These are phyloP conservation scores for Xylaria palmicola DNA, from an alignment of 495 filamentous ascomycete species.

Conservation along the genomic window DNA sequence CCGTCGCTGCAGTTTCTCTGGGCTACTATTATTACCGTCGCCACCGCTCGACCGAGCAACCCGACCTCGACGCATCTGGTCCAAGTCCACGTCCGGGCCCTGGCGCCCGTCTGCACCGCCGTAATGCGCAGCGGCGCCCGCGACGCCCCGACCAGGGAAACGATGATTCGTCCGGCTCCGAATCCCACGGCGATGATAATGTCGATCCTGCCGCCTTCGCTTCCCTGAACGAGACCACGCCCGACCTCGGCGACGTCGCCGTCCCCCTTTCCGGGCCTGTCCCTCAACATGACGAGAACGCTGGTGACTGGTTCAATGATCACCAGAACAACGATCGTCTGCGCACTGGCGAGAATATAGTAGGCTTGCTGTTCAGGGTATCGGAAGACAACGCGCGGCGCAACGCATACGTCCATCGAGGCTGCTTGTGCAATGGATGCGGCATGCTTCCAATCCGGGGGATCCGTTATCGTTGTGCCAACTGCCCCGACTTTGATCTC, in stretches of 20 bases:
- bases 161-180: slow-evolving; percentile 35
- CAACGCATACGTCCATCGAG: slow-evolving; percentile 89
- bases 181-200: slow-evolving; percentile 50
- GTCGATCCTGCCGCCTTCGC: slow-evolving; percentile 27
- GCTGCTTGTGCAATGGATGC: slow-evolving; percentile 90
- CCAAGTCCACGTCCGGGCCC: neutral
- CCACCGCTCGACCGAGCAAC: slow-evolving; percentile 18
- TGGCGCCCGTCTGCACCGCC: slow-evolving; percentile 51
- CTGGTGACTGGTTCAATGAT: slow-evolving; percentile 53
- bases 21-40: slow-evolving; percentile 41
- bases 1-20: slow-evolving; percentile 34
- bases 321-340: slow-evolving; percentile 39
- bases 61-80: slow-evolving; percentile 19
- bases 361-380: slow-evolving; percentile 73
- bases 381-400: slow-evolving; percentile 76
- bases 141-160: slow-evolving; percentile 35
- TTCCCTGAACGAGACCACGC: slow-evolving; percentile 22
- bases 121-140: slow-evolving; percentile 56
- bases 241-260: neutral
- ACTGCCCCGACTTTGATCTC: slow-evolving; percentile 89
- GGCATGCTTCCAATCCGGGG: slow-evolving; percentile 83
- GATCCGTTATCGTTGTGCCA: slow-evolving; percentile 86
- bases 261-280: slow-evolving; percentile 19
- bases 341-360: slow-evolving; percentile 70
- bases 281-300: slow-evolving; percentile 61